A percentile compares a stretch with the other conserved stretches of the same genome.
phyloP scores from a whole-genome alignment of 2,329 filamentous ascomycete genomes.

The Alternaria postmessia region DNA sequence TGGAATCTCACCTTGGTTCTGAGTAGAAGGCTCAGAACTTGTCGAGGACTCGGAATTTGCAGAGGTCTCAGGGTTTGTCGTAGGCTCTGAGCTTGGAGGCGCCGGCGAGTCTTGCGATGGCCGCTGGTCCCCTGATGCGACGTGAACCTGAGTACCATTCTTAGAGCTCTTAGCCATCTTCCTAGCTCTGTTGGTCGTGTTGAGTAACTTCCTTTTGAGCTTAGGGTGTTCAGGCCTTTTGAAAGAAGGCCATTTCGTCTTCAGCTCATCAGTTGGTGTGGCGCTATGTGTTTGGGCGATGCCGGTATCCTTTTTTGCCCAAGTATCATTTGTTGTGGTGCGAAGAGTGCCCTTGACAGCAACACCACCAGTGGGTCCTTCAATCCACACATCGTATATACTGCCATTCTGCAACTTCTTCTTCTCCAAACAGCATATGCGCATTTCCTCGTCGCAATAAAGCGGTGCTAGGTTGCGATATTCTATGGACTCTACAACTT shows the following conservation, averaged over 20 bases:
- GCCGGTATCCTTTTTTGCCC: too few species aligned
- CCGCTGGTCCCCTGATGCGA: neutral
- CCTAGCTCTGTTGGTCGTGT: neutral
- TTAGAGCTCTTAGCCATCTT: neutral
- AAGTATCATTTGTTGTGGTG: constrained; percentile 13
- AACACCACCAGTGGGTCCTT: constrained; percentile 52
- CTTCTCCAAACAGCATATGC: constrained; percentile 69
- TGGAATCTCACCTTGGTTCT: constrained; percentile 6
- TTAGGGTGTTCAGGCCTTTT: neutral
- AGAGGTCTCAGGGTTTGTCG: neutral
- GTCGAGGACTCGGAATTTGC: neutral
- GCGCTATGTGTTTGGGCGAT: too few species aligned
- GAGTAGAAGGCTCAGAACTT: neutral
- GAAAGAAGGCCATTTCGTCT: neutral
- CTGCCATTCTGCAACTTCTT: constrained; percentile 27
- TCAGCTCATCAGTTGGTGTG: neutral
- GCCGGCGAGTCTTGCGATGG: neutral
- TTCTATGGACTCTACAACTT: constrained; percentile 65
- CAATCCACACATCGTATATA: constrained; percentile 52
- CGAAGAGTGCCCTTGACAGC: constrained; percentile 55
- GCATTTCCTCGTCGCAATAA: constrained; percentile 75
- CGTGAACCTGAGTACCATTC: neutral
- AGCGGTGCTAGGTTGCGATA: constrained; percentile 86
- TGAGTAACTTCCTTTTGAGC: neutral
- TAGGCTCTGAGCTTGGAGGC: neutral